These are phyloP conservation scores for Afroboletus lepidellus DNA, from an alignment of 1,284 basidiomycete species.

Conservation along the genomic window DNA sequence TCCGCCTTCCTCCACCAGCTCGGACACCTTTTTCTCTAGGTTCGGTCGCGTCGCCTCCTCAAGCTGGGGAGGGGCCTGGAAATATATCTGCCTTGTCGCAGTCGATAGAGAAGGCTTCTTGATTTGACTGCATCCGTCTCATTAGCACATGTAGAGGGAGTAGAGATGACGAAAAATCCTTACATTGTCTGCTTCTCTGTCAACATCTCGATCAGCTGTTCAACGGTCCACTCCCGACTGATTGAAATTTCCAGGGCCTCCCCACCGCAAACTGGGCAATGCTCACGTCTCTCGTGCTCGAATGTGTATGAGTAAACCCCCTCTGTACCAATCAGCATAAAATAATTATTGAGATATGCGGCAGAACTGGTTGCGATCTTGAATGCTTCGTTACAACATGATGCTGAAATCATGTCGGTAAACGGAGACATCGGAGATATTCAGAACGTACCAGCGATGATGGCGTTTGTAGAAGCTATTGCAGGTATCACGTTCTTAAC, in stretches of 20 bases:
- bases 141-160: slow-evolving; percentile 10
- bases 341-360: slow-evolving; percentile 96
- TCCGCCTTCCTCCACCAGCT: slow-evolving; percentile 74
- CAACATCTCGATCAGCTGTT: slow-evolving; percentile 82
- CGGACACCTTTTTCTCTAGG: slow-evolving; percentile 79
- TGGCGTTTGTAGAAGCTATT: slow-evolving; percentile 94
- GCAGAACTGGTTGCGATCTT: slow-evolving; percentile 96
- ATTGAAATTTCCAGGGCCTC: slow-evolving; percentile 76
- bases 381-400: slow-evolving; percentile 99
- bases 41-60: slow-evolving; percentile 87
- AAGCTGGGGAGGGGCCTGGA: slow-evolving; percentile 89
- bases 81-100: slow-evolving; percentile 74
- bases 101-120: slow-evolving; percentile 87
- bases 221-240: slow-evolving; percentile 72
- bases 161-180: slow-evolving; percentile 31
- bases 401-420: slow-evolving; percentile 53
- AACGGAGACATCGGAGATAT: neutral
- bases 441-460: slow-evolving; percentile 75
- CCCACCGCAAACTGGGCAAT: slow-evolving; percentile 98
- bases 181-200: slow-evolving; percentile 86
- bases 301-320: slow-evolving; percentile 98
- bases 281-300: slow-evolving; percentile 87
- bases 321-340: slow-evolving; percentile 96
- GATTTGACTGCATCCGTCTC: slow-evolving; percentile 69
- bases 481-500: slow-evolving; percentile 99